These are phyloP conservation scores for Cucumis variabilis DNA, from an alignment of 331 rosid genomes.

Conservation along the genomic window DNA sequence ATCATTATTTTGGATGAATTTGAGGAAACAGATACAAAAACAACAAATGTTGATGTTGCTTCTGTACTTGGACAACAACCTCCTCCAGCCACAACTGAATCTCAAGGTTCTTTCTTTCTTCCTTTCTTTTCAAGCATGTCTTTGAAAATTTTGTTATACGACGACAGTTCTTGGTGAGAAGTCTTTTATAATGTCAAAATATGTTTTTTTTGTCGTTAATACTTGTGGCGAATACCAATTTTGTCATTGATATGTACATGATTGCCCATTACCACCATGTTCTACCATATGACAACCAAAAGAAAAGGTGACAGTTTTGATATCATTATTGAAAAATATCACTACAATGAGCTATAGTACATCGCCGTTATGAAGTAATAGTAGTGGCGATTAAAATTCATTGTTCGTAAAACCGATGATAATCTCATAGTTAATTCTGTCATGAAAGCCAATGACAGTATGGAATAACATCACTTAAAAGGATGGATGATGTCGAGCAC, in stretches of 20 bases:
- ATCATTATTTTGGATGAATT: background rate
- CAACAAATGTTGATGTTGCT: background rate
- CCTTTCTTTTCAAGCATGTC: background rate
- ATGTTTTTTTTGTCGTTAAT: background rate
- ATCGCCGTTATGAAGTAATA: background rate
- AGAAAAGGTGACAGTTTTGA: background rate
- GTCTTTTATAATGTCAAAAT: background rate
- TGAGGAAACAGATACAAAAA: background rate
- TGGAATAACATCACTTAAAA: background rate
- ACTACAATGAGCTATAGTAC: background rate
- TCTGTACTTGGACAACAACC: background rate
- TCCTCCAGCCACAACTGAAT: background rate
- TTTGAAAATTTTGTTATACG: background rate
- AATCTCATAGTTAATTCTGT: background rate
- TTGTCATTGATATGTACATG: too few relatives aligned
- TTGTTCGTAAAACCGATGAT: too few relatives aligned
- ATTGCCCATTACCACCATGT: background rate
- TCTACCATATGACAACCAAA: background rate
- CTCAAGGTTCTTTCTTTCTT: background rate
- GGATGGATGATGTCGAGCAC: background rate
- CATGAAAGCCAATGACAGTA: background rate
- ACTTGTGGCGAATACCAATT: background rate
- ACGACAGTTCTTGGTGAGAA: too few relatives aligned
- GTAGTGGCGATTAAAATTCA: too few relatives aligned
- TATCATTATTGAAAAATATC: background rate